Evolutionary conservation across 2,329 filamentous ascomycete species (phyloP).

Genomic region (Bipolaris cookei): DNA sequence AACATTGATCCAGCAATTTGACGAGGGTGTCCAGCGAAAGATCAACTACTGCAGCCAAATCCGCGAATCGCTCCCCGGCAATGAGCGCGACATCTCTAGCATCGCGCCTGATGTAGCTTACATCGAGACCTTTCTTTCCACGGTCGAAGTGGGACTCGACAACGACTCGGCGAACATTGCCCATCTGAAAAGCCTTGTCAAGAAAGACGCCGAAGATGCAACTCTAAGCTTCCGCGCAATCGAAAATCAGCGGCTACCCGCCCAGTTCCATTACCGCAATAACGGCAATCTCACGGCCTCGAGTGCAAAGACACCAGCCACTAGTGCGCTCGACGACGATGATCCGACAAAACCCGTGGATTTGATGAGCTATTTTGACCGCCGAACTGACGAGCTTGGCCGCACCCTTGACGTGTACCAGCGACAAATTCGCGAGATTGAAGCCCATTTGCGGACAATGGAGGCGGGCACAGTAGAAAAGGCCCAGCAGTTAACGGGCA

Average conservation of each 20-base stretch:
- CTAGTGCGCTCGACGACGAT: slow-evolving; percentile 47
- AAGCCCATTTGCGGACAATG: slow-evolving; percentile 57
- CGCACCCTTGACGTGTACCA: slow-evolving; percentile 51
- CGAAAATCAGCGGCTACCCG: slow-evolving; percentile 74
- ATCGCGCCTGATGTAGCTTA: slow-evolving; percentile 71
- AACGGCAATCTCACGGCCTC: slow-evolving; percentile 49
- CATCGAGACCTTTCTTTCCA: slow-evolving; percentile 66
- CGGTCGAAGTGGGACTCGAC: slow-evolving; percentile 67
- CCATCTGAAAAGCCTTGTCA: slow-evolving; percentile 61
- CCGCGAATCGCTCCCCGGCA: slow-evolving; percentile 66
- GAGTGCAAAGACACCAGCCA: slow-evolving; percentile 33
- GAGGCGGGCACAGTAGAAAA: slow-evolving; percentile 54
- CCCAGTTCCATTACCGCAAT: slow-evolving; percentile 63
- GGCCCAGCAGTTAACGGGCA: slow-evolving; percentile 51
- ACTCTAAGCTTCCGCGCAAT: slow-evolving; percentile 75
- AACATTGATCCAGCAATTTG: slow-evolving; percentile 75
- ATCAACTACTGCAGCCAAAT: slow-evolving; percentile 79
- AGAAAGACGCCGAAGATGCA: slow-evolving; percentile 72
- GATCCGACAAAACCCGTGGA: slow-evolving; percentile 50
- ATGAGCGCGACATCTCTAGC: slow-evolving; percentile 68
- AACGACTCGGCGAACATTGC: slow-evolving; percentile 68
- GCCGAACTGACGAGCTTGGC: slow-evolving; percentile 50
- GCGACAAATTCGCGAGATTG: slow-evolving; percentile 55
- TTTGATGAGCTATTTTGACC: slow-evolving; percentile 55
- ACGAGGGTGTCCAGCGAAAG: slow-evolving; percentile 79